phyloP scores from a whole-genome alignment of 192 early-diverging fungal species.

The Dimargaris verticillata region DNA sequence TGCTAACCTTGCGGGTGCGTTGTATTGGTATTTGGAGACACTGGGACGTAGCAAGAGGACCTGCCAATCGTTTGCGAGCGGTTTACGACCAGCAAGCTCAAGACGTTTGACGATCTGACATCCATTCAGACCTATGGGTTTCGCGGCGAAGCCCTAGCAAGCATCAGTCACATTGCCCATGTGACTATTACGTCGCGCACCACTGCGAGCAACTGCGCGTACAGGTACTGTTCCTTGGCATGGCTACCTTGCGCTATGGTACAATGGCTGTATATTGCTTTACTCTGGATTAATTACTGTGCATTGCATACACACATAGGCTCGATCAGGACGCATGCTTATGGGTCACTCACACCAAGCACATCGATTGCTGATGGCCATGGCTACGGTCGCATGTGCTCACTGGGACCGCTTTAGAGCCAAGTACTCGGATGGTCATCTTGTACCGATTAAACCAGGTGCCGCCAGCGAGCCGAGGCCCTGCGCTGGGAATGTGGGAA shows the following conservation, averaged over 20 bases:
- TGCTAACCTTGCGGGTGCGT: conserved; percentile 11
- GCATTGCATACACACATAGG: no score
- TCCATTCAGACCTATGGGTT: conserved; percentile 87
- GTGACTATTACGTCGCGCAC: conserved; percentile 73
- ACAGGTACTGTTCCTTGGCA: conserved; percentile 6
- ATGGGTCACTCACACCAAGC: no score
- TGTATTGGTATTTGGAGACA: not conserved
- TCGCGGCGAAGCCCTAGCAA: conserved; percentile 91
- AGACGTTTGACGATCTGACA: conserved; percentile 66
- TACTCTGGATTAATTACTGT: no score
- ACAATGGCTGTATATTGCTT: no score
- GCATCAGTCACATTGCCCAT: conserved; percentile 88
- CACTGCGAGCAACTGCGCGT: conserved; percentile 56
- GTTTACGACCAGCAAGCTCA: conserved; percentile 89
- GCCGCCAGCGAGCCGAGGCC: conserved; percentile 66
- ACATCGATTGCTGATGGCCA: no score
- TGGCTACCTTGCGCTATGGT: no score
- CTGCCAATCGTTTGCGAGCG: conserved; percentile 82
- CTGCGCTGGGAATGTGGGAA: conserved; percentile 90
- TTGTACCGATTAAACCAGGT: conserved; percentile 60
- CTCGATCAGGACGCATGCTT: no score
- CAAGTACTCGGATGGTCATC: conserved; percentile 70
- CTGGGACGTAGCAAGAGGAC: conserved; percentile 47
- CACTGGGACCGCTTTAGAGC: conserved; percentile 27
- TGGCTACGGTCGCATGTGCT: no score